Conservation (phyloP, 192 early-diverging fungal genomes). For the Kappamyces sp. region DNA sequence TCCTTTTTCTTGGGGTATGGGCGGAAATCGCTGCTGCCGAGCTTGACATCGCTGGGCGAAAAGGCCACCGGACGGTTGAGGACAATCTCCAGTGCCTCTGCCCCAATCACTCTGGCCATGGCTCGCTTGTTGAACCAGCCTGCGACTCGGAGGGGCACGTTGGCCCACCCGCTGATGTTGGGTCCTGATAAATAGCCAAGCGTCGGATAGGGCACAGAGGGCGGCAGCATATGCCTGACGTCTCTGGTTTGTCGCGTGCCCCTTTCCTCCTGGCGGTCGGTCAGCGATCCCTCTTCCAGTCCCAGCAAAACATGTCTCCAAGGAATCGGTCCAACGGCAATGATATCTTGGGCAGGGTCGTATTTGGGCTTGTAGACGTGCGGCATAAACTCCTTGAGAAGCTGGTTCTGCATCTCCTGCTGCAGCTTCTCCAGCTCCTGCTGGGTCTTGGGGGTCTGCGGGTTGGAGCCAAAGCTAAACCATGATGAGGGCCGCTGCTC, state of each 20-base stretch:
- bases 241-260: not conserved
- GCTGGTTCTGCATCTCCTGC: conserved; percentile 1
- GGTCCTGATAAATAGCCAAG: conserved; percentile 29
- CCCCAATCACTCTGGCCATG: conserved; percentile 21
- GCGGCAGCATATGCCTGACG: conserved; percentile 10
- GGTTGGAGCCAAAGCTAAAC: conserved; percentile 1
- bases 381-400: not conserved
- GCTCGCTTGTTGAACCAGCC: conserved; percentile 32
- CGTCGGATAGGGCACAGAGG: conserved; percentile 24
- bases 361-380: conserved; percentile 24
- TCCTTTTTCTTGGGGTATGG: conserved; percentile 2
- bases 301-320: conserved; percentile 36
- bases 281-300: conserved; percentile 25
- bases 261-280: conserved; percentile 17
- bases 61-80: conserved; percentile 20
- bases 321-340: conserved; percentile 33
- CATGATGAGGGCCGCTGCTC: not conserved
- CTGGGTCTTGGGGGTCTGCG: not conserved
- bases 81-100: conserved; percentile 23
- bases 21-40: not conserved
- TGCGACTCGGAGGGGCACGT: conserved; percentile 28
- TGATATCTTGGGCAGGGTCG: conserved; percentile 22
- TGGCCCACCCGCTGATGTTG: conserved; percentile 25
- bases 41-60: not conserved
- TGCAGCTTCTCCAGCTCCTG: not conserved